Evolutionary conservation across 2,329 filamentous ascomycete species (phyloP), one percentile per base, ranked within the genome.

Genomic region (Chrysoporthe austroafricana): DNA sequence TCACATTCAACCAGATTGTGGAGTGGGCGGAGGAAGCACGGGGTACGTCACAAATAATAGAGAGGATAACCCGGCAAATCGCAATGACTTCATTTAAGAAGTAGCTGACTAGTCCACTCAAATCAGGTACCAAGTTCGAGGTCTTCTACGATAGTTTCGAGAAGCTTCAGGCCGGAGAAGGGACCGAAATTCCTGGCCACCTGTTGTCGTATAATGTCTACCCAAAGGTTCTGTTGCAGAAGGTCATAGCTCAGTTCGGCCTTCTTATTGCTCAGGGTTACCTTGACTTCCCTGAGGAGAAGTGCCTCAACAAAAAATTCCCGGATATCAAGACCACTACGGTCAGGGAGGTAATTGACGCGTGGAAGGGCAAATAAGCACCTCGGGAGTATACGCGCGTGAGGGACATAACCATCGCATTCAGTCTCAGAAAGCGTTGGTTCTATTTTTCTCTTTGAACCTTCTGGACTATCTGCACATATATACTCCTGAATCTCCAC

Each of bases 21-120:
- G n/a, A 58, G 7, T 42, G 14, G 56, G 56, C 56, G 9, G 56
- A 58, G 34, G 56, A 58, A 14, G 56, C 56, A 39, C 56, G 56
- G 18, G 56, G 56, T 58, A 58, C n/a, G 56, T 58, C 11, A 34
- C 13, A 34, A 21, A 34, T 34, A 26, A 21, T 5, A 34, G 21
- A 34, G 26, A 14, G 4, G 16, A 7, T 13, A 14, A 21, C 36
- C 36, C 36, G 9, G 36, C 5, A 39, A 39, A 39, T 39, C 7
- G 21, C 7, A 13, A 9, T 8, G 11, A 54, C 11, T 14, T 21
- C 34, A 9, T 39, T 39, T 39, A 39, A 6, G 36, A 2, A 6
- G 21, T 2, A 3, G 56, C 56, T 58, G 32, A 42, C 36, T 42
- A 5, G 50, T 21, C 32, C 16, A 13, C 34, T n/a, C 34, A 36